Conservation (phyloP, 345 rosid species). For the Pugionium cornutum region DNA sequence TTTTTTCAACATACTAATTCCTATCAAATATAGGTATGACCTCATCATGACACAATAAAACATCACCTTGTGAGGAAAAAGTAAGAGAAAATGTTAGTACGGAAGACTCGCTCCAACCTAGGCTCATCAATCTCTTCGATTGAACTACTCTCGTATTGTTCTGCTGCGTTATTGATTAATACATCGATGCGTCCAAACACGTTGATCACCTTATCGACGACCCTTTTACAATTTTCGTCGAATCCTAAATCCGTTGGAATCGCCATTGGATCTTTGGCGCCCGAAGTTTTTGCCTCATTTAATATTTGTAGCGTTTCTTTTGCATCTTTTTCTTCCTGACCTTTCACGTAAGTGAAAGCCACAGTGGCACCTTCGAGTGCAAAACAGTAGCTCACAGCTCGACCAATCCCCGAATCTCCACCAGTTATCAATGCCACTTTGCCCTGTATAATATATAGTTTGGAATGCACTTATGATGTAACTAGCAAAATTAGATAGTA, state of each 20-base stretch:
- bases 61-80: slow-evolving; percentile 57
- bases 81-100: slow-evolving; percentile 70
- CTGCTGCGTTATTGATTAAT: slow-evolving; percentile 71
- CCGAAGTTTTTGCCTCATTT: slow-evolving; percentile 44
- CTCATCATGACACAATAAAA: not conserved
- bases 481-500: not conserved
- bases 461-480: not conserved
- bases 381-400: slow-evolving; percentile 59
- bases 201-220: slow-evolving; percentile 60
- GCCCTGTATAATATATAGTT: slow-evolving; percentile 43
- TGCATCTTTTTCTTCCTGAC: slow-evolving; percentile 71
- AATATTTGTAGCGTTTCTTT: slow-evolving; percentile 55
- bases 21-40: too few relatives aligned
- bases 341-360: slow-evolving; percentile 74
- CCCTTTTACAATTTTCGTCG: slow-evolving; percentile 65
- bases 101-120: slow-evolving; percentile 71
- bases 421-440: slow-evolving; percentile 79
- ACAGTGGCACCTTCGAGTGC: slow-evolving; percentile 68
- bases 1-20: too few relatives aligned
- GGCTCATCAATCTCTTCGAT: slow-evolving; percentile 70
- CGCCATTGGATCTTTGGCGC: slow-evolving; percentile 60
- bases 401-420: slow-evolving; percentile 80
- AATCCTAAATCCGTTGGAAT: slow-evolving; percentile 62
- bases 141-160: slow-evolving; percentile 50
- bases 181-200: slow-evolving; percentile 62